These are phyloP conservation scores for Aquanectria penicillioides DNA, from an alignment of 2,329 filamentous ascomycete species.

Conservation along the genomic window DNA sequence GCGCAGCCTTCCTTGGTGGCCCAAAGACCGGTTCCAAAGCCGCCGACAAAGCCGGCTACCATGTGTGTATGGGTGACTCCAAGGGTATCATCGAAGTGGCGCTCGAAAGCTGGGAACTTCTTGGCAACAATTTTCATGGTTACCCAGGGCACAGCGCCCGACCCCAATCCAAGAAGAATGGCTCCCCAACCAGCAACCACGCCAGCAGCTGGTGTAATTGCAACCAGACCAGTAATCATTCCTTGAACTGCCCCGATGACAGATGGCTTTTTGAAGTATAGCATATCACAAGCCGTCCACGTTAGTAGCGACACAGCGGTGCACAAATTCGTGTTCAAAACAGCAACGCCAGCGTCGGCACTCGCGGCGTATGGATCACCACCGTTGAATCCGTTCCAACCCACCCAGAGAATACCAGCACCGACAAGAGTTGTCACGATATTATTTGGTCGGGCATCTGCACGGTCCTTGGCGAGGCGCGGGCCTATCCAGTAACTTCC, in stretches of 20 bases:
- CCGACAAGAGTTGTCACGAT: conserved; percentile 16
- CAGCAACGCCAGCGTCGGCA: conserved; percentile 25
- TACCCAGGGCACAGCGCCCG: conserved; percentile 21
- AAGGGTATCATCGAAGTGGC: conserved; percentile 19
- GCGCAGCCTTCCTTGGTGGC: conserved; percentile 23
- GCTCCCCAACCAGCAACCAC: conserved; percentile 26
- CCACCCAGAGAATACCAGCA: conserved; percentile 24
- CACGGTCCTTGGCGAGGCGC: conserved; percentile 14
- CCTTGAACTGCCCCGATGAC: conserved; percentile 23
- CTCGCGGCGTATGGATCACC: conserved; percentile 24
- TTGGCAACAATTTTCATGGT: conserved; percentile 26
- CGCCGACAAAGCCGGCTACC: conserved; percentile 25
- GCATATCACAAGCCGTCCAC: conserved; percentile 17
- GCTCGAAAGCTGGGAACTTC: conserved; percentile 13
- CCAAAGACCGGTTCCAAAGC: conserved; percentile 25
- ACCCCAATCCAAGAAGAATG: conserved; percentile 21
- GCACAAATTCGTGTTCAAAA: conserved; percentile 24
- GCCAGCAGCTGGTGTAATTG: conserved; percentile 23
- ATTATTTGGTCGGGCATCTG: conserved; percentile 16
- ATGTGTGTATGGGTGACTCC: conserved; percentile 24
- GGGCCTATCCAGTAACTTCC: conserved; percentile 25
- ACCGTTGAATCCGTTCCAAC: conserved; percentile 28
- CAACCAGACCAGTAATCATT: conserved; percentile 25
- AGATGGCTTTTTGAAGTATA: conserved; percentile 23
- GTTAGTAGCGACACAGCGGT: conserved; percentile 23